Percentiles rank a stretch among this genome's conserved stretches.
These are phyloP conservation scores for Arthroderma uncinatum DNA, from an alignment of 2,329 filamentous ascomycete species.

Conservation along the genomic window DNA sequence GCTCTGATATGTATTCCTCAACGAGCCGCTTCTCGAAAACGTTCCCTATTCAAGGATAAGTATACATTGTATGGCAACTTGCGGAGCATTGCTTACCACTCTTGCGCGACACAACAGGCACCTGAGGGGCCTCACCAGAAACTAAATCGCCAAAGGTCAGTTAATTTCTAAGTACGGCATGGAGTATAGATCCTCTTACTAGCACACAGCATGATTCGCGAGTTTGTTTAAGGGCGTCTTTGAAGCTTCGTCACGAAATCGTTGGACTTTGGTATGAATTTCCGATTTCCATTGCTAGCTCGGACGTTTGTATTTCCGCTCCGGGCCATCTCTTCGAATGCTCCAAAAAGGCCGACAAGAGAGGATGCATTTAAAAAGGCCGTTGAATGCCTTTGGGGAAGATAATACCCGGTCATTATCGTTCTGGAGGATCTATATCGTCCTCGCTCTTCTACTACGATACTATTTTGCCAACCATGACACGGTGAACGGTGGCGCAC, in stretches of 20 bases:
- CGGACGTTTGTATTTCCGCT: constrained; percentile 9
- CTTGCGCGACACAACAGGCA: constrained; percentile 89
- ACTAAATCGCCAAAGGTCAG: constrained; percentile 43
- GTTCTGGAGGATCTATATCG: background rate
- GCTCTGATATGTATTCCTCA: constrained; percentile 84
- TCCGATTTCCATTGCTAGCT: background rate
- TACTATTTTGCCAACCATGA: background rate
- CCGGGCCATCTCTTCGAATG: constrained; percentile 1
- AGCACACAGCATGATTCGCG: constrained; percentile 47
- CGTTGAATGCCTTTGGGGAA: background rate
- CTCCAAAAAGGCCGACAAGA: no score
- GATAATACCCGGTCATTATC: background rate
- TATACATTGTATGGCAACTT: constrained; percentile 12
- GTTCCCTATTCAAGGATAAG: constrained; percentile 50
- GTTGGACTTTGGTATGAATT: background rate
- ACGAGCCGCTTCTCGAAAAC: constrained; percentile 93
- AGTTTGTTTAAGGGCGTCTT: background rate
- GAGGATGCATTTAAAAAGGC: no score
- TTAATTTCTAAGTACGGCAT: background rate
- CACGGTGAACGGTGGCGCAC: background rate
- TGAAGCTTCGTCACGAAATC: background rate
- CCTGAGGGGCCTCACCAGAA: constrained; percentile 90
- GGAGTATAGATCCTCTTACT: constrained; percentile 41
- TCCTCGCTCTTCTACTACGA: background rate
- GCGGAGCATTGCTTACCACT: constrained; percentile 53